Evolutionary conservation across 2,329 filamentous ascomycete genomes (phyloP).

Genomic region (Coniochaeta sp.): DNA sequence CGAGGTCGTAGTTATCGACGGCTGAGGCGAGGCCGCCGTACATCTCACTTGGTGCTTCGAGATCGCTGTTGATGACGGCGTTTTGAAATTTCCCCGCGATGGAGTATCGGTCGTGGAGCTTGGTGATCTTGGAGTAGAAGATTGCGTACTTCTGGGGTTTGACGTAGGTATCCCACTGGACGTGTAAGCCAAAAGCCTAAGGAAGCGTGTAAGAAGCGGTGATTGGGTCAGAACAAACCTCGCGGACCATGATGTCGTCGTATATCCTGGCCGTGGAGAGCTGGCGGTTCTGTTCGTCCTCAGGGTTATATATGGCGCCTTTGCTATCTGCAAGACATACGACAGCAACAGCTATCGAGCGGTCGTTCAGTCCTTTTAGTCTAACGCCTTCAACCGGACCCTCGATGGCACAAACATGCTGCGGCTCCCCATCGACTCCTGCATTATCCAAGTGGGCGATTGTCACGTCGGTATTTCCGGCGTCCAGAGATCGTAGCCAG

Average conservation of each 20-base stretch:
- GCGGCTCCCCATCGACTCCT: slow-evolving; percentile 12
- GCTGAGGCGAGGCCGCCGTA: slow-evolving; percentile 14
- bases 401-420: slow-evolving; percentile 21
- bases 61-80: slow-evolving; percentile 18
- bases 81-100: slow-evolving; percentile 23
- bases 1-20: slow-evolving; percentile 23
- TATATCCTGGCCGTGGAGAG: slow-evolving; percentile 24
- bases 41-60: slow-evolving; percentile 23
- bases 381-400: slow-evolving; percentile 25
- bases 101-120: slow-evolving; percentile 18
- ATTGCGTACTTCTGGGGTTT: slow-evolving; percentile 24
- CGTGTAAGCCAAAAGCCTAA: neutral
- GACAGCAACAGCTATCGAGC: slow-evolving; percentile 24
- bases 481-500: slow-evolving; percentile 20
- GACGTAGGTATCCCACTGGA: slow-evolving; percentile 24
- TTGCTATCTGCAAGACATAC: slow-evolving; percentile 23
- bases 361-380: slow-evolving; percentile 25
- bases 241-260: slow-evolving; percentile 22
- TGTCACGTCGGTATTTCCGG: slow-evolving; percentile 23
- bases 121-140: slow-evolving; percentile 28
- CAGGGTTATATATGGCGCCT: slow-evolving; percentile 22
- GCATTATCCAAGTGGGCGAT: slow-evolving; percentile 10
- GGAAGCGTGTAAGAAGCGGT: no score
- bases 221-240: slow-evolving; percentile 19
- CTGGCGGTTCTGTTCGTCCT: slow-evolving; percentile 14